These are phyloP conservation scores for Fusarium piperis DNA, from an alignment of 2,329 filamentous ascomycete genomes.

Conservation along the genomic window DNA sequence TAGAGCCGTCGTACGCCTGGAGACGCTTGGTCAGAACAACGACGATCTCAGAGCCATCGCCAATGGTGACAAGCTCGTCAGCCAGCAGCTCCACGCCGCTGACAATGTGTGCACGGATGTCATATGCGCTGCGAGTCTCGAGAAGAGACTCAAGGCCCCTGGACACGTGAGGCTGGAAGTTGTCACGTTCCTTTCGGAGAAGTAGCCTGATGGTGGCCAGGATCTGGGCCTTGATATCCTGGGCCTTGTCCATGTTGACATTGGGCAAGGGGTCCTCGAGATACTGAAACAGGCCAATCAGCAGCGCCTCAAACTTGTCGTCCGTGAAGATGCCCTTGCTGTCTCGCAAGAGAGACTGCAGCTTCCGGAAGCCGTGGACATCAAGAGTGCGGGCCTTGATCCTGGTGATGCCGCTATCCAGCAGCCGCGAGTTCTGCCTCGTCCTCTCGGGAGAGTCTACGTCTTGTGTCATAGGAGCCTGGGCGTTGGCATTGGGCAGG, in stretches of 20 bases:
- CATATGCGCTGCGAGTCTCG: constrained; percentile 71
- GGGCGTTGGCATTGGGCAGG: constrained; percentile 41
- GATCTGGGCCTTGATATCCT: constrained; percentile 79
- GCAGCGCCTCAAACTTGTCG: constrained; percentile 74
- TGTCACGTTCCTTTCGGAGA: constrained; percentile 72
- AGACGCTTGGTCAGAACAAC: constrained; percentile 63
- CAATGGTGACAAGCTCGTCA: constrained; percentile 74
- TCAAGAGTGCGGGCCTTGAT: constrained; percentile 78
- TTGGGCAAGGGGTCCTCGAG: constrained; percentile 69
- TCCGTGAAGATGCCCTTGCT: constrained; percentile 70
- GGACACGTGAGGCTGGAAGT: constrained; percentile 74
- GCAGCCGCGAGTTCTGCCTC: constrained; percentile 68
- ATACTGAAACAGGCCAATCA: constrained; percentile 76
- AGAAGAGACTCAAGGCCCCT: constrained; percentile 75
- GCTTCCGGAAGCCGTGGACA: constrained; percentile 81
- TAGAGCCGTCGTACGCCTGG: constrained; percentile 52
- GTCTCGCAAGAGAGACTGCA: constrained; percentile 78
- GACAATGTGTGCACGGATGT: constrained; percentile 76
- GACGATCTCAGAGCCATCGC: constrained; percentile 69
- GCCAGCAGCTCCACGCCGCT: constrained; percentile 78
- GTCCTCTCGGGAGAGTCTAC: constrained; percentile 57
- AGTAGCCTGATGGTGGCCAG: constrained; percentile 78
- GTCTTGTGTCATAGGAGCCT: constrained; percentile 32
- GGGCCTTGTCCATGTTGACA: constrained; percentile 69
- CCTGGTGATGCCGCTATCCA: constrained; percentile 79